Evolutionary conservation across 2,329 filamentous ascomycete species (phyloP), one percentile per base, ranked within the genome.

Genomic region (Aspergillus glaucus): DNA sequence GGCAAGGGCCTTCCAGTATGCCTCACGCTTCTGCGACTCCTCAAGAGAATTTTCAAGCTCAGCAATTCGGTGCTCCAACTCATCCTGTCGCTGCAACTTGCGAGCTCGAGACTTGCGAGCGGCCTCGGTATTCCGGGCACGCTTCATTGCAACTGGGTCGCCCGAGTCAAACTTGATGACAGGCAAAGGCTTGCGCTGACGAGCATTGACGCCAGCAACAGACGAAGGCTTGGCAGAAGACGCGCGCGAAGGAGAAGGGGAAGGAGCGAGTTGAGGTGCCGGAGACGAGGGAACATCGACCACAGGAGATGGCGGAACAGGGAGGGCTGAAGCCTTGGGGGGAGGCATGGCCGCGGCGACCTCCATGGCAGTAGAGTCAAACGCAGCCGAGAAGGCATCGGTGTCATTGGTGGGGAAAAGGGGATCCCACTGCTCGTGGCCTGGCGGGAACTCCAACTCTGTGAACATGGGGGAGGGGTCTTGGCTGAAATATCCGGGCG

Each of bases 81-180:
- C 81, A 48, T 87, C 84, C 52, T 92, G 77, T 58, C 85, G 81
- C 65, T 86, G 79, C 49, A 88, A 83, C 75, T 95, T 95, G 57
- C 89, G 85, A 63, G 89, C 85, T 46, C 92, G 85, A 51, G 90
- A 95, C 74, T 95, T 95, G 57, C 92, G 89, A 61, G 92, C 92
- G 15, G 92, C 92, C 67, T 94, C 80, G 7, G 90, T 95, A 69
- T 96, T 97, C 58, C 90, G 86, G 45, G 90, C 91, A 67, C 92
- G 87, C 83, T 96, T 96, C 78, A 91, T 81, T 17, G 88, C 89
- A n/a, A 86, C 68, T 8, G 79, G 80, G 62, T 96, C 91, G 39
- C 60, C 73, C 1, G 84, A 80, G 58, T 96, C 88, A 34, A 90
- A 80, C 52, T 86, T 74, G 65, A 95, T 91, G 6, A 85, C 84